Evolutionary conservation across 192 early-diverging fungal genomes (phyloP).

Genomic region (Helicostylum pulchrum): DNA sequence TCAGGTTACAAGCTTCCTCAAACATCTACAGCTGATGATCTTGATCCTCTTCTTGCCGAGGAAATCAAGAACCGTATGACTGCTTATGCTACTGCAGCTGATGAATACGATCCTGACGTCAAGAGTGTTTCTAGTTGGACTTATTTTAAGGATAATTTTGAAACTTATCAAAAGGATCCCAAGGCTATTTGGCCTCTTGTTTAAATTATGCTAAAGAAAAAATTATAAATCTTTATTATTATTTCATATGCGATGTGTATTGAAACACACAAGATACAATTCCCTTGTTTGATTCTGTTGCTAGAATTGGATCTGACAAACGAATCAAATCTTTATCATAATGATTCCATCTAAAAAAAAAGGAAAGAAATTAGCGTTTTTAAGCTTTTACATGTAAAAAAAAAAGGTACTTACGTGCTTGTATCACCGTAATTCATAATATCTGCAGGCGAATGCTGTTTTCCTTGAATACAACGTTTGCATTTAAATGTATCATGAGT

Average conservation of each 20-base stretch:
- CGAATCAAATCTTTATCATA: slow-evolving; percentile 56
- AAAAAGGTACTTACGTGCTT: slow-evolving; percentile 45
- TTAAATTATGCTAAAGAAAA: not conserved
- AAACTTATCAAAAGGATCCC: slow-evolving; percentile 10
- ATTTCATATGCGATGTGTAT: slow-evolving; percentile 63
- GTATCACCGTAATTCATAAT: slow-evolving; percentile 76
- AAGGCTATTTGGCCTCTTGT: slow-evolving; percentile 16
- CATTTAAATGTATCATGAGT: slow-evolving; percentile 99
- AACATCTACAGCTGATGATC: not conserved
- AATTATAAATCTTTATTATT: not conserved
- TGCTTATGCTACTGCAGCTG: not conserved
- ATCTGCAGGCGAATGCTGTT: slow-evolving; percentile 65
- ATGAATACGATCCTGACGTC: not conserved
- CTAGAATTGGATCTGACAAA: slow-evolving; percentile 59
- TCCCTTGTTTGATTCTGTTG: slow-evolving; percentile 53
- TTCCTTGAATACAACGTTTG: slow-evolving; percentile 77
- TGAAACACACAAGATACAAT: slow-evolving; percentile 79
- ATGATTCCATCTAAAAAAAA: slow-evolving; percentile 67
- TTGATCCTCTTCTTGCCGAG: not conserved
- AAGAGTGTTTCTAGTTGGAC: slow-evolving; percentile 18
- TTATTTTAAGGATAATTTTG: slow-evolving; percentile 22
- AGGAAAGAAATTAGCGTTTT: not conserved
- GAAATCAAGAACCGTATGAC: not conserved
- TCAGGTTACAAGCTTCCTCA: slow-evolving; percentile 17
- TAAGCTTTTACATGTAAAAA: not conserved